phyloP scores from a whole-genome alignment of 768 basidiomycete species.

The Tulasnella calospora region DNA sequence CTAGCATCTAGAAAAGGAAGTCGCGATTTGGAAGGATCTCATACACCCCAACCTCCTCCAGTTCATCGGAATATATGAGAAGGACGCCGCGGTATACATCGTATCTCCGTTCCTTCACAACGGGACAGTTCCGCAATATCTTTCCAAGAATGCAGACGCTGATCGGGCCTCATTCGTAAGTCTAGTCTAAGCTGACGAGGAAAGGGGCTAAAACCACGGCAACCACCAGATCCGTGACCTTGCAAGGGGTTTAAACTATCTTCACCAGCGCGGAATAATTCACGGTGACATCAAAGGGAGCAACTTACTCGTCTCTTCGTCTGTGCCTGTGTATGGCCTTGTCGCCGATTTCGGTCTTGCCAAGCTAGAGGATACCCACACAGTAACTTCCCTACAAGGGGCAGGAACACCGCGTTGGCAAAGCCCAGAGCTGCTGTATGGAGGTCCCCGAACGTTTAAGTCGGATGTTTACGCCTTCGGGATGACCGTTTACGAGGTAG shows the following conservation, averaged over 20 bases:
- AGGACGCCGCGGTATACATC: background rate
- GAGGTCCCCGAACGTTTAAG: background rate
- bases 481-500: slow-evolving; percentile 2
- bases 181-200: background rate
- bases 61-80: slow-evolving; percentile 3
- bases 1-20: slow-evolving; percentile 5
- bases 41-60: background rate
- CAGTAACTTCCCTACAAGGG: background rate
- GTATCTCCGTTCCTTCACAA: background rate
- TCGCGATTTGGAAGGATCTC: background rate
- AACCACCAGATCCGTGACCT: slow-evolving; percentile 7
- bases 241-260: background rate
- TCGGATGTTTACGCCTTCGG: slow-evolving; percentile 5
- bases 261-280: background rate
- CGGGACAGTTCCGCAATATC: background rate
- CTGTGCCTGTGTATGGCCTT: background rate
- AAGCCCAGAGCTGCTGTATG: background rate
- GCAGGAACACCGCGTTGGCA: slow-evolving; percentile 5
- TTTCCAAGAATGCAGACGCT: background rate
- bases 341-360: background rate
- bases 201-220: background rate
- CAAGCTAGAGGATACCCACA: background rate
- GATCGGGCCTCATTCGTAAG: background rate
- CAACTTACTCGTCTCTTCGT: background rate
- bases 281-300: slow-evolving; percentile 9